Conservation (phyloP, 129 eudicot genomes). For the Escallonia rubra region DNA sequence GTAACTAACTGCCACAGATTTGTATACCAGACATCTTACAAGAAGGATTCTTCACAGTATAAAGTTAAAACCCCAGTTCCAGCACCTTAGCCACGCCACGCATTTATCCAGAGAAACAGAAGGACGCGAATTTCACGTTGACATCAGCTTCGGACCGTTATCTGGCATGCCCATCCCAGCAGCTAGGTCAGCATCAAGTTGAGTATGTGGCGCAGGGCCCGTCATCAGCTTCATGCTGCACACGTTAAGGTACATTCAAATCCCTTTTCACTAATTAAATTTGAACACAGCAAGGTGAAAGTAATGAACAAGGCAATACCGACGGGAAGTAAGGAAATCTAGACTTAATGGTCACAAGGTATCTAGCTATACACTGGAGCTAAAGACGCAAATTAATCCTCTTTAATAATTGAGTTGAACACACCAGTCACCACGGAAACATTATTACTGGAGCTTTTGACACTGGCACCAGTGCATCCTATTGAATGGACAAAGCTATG, state of each 20-base stretch:
- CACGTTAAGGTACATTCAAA: no score
- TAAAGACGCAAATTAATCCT: not conserved
- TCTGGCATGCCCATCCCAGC: conserved; percentile 96
- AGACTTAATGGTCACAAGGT: no score
- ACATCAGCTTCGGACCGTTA: conserved; percentile 84
- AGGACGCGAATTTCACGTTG: conserved; percentile 40
- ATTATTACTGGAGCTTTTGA: not conserved
- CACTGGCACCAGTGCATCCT: not conserved
- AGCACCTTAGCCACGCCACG: conserved; percentile 13
- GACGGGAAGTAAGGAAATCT: no score
- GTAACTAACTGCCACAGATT: no score
- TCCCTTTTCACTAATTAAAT: not conserved
- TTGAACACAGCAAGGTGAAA: not conserved
- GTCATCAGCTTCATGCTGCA: conserved; percentile 71
- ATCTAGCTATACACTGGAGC: not conserved
- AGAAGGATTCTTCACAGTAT: no score
- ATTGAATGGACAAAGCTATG: no score
- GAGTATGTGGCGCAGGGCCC: conserved; percentile 82
- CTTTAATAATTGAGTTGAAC: no score
- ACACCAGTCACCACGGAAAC: not conserved
- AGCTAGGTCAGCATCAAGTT: conserved; percentile 80
- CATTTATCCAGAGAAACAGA: conserved; percentile 1
- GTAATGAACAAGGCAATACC: no score
- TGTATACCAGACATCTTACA: no score
- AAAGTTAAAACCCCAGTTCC: no score